Evolutionary conservation across 2,329 filamentous ascomycete species (phyloP), one percentile per base, ranked within the genome.

Genomic region (Ophiostoma quercus): DNA sequence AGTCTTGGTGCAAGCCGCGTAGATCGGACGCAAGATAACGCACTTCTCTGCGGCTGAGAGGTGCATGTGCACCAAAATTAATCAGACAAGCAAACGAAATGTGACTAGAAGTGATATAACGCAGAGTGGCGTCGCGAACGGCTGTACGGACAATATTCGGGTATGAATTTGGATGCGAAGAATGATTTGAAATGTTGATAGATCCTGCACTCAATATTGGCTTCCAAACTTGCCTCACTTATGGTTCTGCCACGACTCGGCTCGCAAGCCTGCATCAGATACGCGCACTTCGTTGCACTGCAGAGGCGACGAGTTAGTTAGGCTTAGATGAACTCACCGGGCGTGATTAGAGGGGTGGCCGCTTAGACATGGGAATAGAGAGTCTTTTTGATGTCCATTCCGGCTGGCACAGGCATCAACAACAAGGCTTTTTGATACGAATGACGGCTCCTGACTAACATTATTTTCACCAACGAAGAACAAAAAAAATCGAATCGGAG

Each of bases 11-110:
- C 16, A 32, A 34, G n/a, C 16, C 19, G n/a, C 16, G 60, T 6
- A n/a, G 62, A 65, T 65, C 34, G 19, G 62, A 65, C 34, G 62
- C 62, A 65, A n/a, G 34, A 65, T 39, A 65, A 39, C 19, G 62
- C 3, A 22, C n/a, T 16, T 22, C 16, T 39, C 19, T 39, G 34
- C 16, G 62, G 19, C 32, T 39, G 32, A 39, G 16, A 39, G 34
- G 34, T 65, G 62, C n/a, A 47, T 47, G 43, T 9, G 19, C 16
- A 16, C 43, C 43, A 41, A 41, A 25, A 4, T 25, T 25, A 9
- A 41, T 11, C 11, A 39, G 34, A 39, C 1, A 1, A 65, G 51
- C 32, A 65, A 63, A 65, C 32, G 3, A 9, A 39, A 22, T 22
- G 62, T 39, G 32, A 22, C 32, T 3, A 11, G 19, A 6, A 39